Evolutionary conservation across 306 rosid genomes (phyloP).

Genomic region (Gleditsia sinensis): DNA sequence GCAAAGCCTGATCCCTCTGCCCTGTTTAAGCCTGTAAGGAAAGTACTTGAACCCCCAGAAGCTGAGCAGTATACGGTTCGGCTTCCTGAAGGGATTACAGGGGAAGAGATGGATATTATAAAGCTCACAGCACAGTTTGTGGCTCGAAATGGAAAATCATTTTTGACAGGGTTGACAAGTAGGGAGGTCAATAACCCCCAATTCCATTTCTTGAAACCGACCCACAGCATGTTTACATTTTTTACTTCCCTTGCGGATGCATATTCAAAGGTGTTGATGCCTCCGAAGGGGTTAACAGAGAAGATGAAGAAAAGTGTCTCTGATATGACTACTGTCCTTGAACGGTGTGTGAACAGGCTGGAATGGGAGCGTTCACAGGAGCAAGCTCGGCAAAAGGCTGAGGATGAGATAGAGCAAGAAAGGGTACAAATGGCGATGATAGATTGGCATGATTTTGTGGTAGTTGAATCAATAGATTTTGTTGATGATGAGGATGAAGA

Average conservation of each 20-base stretch:
- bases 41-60: conserved; percentile 91
- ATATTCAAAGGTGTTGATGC: conserved; percentile 92
- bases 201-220: conserved; percentile 94
- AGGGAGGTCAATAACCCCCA: conserved; percentile 89
- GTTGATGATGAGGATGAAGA: conserved; percentile 96
- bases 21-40: conserved; percentile 65
- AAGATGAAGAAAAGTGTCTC: conserved; percentile 76
- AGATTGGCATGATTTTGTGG: conserved; percentile 99
- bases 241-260: conserved; percentile 95
- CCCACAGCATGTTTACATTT: conserved; percentile 94
- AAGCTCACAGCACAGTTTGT: conserved; percentile 97
- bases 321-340: conserved; percentile 91
- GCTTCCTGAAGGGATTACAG: conserved; percentile 96
- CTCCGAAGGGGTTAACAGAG: conserved; percentile 78
- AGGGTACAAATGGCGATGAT: conserved; percentile 94
- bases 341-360: conserved; percentile 83
- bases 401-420: conserved; percentile 95
- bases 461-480: conserved; percentile 92
- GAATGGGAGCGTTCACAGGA: conserved; percentile 97
- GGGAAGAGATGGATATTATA: conserved; percentile 92
- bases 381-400: conserved; percentile 95
- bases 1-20: conserved; percentile 68
- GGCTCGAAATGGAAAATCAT: conserved; percentile 92
- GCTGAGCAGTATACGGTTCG: conserved; percentile 89
- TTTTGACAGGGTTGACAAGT: conserved; percentile 89